These are phyloP conservation scores for Candida ipomoeae DNA, from an alignment of 805 yeast species.

Conservation along the genomic window DNA sequence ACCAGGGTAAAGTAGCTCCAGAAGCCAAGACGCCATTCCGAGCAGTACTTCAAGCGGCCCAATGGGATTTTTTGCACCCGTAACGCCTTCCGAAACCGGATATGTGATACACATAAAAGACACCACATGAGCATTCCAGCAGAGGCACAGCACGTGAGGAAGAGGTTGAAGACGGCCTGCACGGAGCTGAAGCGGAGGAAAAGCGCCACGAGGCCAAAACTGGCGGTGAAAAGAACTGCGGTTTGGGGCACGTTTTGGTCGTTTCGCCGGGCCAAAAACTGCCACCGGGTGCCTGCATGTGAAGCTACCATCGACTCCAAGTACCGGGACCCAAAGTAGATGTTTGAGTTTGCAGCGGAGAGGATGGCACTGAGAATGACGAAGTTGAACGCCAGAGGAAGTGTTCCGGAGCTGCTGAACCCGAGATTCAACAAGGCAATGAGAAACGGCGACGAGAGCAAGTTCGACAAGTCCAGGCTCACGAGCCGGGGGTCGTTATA, in stretches of 20 bases:
- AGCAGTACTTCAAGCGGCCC: slow-evolving; percentile 3
- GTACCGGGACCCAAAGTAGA: slow-evolving; percentile 25
- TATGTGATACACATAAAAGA: slow-evolving; percentile 18
- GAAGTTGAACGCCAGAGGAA: slow-evolving; percentile 18
- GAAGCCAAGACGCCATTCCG: slow-evolving; percentile 7
- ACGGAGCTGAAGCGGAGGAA: slow-evolving; percentile 18
- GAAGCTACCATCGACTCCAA: slow-evolving; percentile 17
- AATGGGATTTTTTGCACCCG: slow-evolving; percentile 7
- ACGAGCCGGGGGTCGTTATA: slow-evolving; percentile 10
- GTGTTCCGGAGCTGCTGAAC: slow-evolving; percentile 6
- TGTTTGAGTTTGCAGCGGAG: slow-evolving; percentile 28
- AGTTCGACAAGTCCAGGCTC: slow-evolving; percentile 9
- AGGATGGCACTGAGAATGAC: slow-evolving; percentile 21
- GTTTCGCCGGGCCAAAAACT: slow-evolving; percentile 10
- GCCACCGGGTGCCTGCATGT: slow-evolving; percentile 1
- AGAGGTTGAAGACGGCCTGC: slow-evolving; percentile 14
- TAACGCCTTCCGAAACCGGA: slow-evolving; percentile 15
- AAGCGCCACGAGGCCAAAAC: slow-evolving; percentile 20
- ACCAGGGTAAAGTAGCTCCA: slow-evolving; percentile 17
- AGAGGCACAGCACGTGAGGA: slow-evolving; percentile 22
- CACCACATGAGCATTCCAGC: slow-evolving; percentile 29
- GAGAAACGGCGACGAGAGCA: slow-evolving; percentile 23
- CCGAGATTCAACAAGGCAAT: slow-evolving; percentile 20
- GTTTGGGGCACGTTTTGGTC: slow-evolving; percentile 15
- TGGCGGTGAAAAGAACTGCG: slow-evolving; percentile 19